These are phyloP conservation scores for Amauroascus verrucosus DNA, from an alignment of 2,329 filamentous ascomycete genomes.

Conservation along the genomic window DNA sequence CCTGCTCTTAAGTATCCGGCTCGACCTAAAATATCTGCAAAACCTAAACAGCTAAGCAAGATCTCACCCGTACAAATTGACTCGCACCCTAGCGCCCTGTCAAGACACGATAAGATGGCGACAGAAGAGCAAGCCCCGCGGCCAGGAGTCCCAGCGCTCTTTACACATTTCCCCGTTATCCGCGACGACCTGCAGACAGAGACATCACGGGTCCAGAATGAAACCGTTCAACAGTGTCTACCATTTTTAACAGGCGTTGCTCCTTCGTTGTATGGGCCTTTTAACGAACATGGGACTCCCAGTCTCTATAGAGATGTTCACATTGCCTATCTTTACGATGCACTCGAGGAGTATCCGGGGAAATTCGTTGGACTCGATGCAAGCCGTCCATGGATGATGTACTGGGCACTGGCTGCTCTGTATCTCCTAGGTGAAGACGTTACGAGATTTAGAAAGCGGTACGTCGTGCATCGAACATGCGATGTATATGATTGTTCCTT, in stretches of 20 bases:
- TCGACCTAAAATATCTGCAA: constrained; percentile 11
- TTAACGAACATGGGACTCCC: constrained; percentile 65
- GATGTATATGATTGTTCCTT: neutral
- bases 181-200: constrained; percentile 56
- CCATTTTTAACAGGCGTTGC: constrained; percentile 50
- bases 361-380: constrained; percentile 69
- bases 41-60: neutral
- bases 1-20: constrained; percentile 21
- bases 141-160: constrained; percentile 31
- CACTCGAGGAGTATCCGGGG: constrained; percentile 52
- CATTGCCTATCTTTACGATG: constrained; percentile 39
- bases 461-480: constrained; percentile 22
- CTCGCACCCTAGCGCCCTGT: neutral
- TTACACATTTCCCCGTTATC: constrained; percentile 47
- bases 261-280: constrained; percentile 41
- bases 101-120: neutral
- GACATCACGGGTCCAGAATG: constrained; percentile 57
- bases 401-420: constrained; percentile 77
- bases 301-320: constrained; percentile 56
- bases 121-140: constrained; percentile 9
- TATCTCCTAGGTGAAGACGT: constrained; percentile 66
- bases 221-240: constrained; percentile 58
- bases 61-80: neutral
- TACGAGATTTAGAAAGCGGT: constrained; percentile 53
- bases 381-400: constrained; percentile 84